Evolutionary conservation across 805 yeast genomes (phyloP).

Genomic region (Ascoidea rubescens): DNA sequence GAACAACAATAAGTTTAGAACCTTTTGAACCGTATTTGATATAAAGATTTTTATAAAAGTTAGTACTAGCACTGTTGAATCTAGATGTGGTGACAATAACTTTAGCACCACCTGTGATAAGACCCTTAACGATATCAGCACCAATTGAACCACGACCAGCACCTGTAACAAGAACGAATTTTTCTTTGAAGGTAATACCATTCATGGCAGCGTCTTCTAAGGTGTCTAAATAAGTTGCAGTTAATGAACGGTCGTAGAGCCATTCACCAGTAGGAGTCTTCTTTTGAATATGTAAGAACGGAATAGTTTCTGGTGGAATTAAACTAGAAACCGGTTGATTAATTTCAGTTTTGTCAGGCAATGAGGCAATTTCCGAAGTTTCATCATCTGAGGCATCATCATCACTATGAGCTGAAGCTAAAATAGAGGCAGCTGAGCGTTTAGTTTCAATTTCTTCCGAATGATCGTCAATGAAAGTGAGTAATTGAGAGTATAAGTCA

Average conservation of each 20-base stretch:
- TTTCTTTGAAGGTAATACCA: conserved; percentile 82
- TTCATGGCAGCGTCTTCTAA: conserved; percentile 89
- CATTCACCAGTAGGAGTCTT: conserved; percentile 61
- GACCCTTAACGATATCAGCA: conserved; percentile 90
- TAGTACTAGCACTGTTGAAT: conserved; percentile 87
- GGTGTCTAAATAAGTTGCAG: conserved; percentile 74
- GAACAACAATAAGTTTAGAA: conserved; percentile 87
- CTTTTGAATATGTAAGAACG: conserved; percentile 86
- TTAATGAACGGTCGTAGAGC: conserved; percentile 69
- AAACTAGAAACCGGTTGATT: conserved; percentile 60
- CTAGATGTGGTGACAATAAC: conserved; percentile 94
- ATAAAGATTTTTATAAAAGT: conserved; percentile 88
- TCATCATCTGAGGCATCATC: conserved; percentile 35
- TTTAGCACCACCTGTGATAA: conserved; percentile 95
- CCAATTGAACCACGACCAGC: conserved; percentile 99
- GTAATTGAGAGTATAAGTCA: conserved; percentile 54
- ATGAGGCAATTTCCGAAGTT: conserved; percentile 77
- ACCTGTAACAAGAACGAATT: conserved; percentile 87
- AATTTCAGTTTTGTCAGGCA: conserved; percentile 57
- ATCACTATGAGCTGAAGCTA: conserved; percentile 31
- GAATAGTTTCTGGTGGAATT: conserved; percentile 74
- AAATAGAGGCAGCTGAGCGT: conserved; percentile 43
- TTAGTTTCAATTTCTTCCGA: conserved; percentile 60
- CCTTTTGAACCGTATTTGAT: conserved; percentile 89
- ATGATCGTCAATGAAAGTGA: conserved; percentile 46